Evolutionary conservation across 2,329 filamentous ascomycete species (phyloP).

Genomic region (Fusarium sp.): DNA sequence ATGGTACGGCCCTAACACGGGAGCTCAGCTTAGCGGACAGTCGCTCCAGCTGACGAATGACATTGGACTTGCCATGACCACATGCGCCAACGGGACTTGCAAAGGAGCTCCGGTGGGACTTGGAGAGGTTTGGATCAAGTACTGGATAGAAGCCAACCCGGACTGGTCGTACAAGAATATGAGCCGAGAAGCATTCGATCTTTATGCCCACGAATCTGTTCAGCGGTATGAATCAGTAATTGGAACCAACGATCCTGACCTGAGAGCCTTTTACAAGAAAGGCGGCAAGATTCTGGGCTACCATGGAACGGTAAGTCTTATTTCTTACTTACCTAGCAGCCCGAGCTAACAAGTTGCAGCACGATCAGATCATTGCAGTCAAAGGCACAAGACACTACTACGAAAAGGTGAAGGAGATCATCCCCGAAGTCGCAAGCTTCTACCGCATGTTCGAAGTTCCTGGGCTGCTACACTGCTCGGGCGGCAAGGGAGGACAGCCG

Average conservation of each 20-base stretch:
- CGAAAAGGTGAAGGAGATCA: constrained; percentile 25
- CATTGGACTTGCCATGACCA: neutral
- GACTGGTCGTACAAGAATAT: neutral
- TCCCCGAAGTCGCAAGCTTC: constrained; percentile 37
- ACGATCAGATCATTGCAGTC: constrained; percentile 27
- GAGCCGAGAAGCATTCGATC: neutral
- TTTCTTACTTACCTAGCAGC: neutral
- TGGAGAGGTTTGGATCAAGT: neutral
- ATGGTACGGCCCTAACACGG: too few species aligned
- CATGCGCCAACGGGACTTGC: neutral
- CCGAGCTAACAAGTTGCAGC: constrained; percentile 4
- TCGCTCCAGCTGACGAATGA: neutral
- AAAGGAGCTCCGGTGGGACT: neutral
- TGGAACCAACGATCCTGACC: constrained; percentile 1
- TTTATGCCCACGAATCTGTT: neutral
- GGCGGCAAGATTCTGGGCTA: constrained; percentile 27
- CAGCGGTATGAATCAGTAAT: neutral
- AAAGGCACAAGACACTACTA: constrained; percentile 42
- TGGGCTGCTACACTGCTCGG: constrained; percentile 46
- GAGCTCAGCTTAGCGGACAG: too few species aligned
- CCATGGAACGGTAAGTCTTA: constrained; percentile 15
- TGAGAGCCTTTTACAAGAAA: constrained; percentile 9
- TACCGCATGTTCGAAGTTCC: constrained; percentile 48
- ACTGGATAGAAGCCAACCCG: neutral
- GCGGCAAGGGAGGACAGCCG: constrained; percentile 37